Evolutionary conservation across 306 rosid genomes (phyloP).

Genomic region (Cucurbita pepo): DNA sequence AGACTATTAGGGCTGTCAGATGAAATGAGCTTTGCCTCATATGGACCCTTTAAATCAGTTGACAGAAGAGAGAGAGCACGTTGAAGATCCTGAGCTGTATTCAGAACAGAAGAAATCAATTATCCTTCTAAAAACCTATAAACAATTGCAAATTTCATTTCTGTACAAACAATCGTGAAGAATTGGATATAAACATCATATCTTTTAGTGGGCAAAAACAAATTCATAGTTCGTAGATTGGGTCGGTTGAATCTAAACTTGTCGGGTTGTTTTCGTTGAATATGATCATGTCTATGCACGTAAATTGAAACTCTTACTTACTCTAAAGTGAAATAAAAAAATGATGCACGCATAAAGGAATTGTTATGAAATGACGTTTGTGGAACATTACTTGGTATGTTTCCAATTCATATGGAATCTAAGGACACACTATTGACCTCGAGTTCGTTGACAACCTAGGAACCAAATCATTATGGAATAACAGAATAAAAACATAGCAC

Average conservation of each 20-base stretch:
- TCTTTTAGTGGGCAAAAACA: neutral
- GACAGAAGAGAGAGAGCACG: slow-evolving; percentile 99
- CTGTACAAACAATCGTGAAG: neutral
- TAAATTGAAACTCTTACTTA: neutral
- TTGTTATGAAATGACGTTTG: neutral
- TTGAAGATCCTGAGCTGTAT: slow-evolving; percentile 33
- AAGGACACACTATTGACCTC: neutral
- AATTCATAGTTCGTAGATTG: neutral
- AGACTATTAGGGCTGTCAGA: slow-evolving; percentile 14
- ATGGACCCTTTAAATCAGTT: slow-evolving; percentile 48
- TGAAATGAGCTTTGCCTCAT: slow-evolving; percentile 23
- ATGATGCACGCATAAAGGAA: neutral
- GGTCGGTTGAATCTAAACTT: neutral
- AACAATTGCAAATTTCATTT: neutral
- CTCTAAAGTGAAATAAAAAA: neutral
- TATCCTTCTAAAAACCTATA: slow-evolving; percentile 52
- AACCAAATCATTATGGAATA: neutral
- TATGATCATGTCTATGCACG: neutral
- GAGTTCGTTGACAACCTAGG: neutral
- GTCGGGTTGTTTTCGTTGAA: neutral
- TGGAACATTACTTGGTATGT: neutral
- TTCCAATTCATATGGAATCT: neutral
- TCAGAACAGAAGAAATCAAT: slow-evolving; percentile 17
- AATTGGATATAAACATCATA: neutral
- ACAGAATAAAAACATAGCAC: neutral